Base-by-base conservation (phyloP, 2,329 filamentous ascomycete species). In the Diplocarpon rosae region DNA sequence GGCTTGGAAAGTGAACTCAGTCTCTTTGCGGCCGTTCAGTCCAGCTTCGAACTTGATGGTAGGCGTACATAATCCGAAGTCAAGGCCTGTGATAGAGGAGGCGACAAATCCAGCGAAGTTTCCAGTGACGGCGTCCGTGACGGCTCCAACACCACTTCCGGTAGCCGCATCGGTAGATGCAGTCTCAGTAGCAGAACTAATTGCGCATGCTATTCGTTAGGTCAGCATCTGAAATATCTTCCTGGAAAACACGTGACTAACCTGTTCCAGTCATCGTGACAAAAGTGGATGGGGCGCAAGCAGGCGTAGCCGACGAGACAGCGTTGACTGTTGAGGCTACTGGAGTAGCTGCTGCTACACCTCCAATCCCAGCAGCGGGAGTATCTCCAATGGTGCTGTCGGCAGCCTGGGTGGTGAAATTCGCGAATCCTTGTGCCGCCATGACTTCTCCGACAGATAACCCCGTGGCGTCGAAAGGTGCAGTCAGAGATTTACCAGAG, bases 1-100 rank as follows among this genome's bases (percentile, higher is more conserved):
- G 41, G 81, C 73, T 62, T 80, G 76, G 73, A 84, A 85, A 40
- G 80, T 82, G 63, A 73, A 77, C 62, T 82, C 79, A 45, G 66
- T 68, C 15, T 69, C 68, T 8, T 66, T 59, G 44, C 75, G 73
- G 14, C 69, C 69, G 39, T 64, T 54, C 1, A 72, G 70, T 12
- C 75, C 75, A 37, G 68, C 66, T 55, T 73, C 67, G 63, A 77
- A 78, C 61, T 77, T 70, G 56, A 73, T 73, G 20, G 66, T 69
- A 11, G 72, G 72, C 3, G 56, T 63, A 59, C 71, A 75, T 16
- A 56, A 54, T 36, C 71, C 71, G 47, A 74, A 73, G 58, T 73
- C 68, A 17, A 67, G 65, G 35, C 35, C 50, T 1, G 50, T 40
- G 15, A 53, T 53, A 15, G 10, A 64, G 61, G 48, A 51, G 12